Conservation (phyloP, 352 stramenopile genomes). For the Pythium folliculosum region DNA sequence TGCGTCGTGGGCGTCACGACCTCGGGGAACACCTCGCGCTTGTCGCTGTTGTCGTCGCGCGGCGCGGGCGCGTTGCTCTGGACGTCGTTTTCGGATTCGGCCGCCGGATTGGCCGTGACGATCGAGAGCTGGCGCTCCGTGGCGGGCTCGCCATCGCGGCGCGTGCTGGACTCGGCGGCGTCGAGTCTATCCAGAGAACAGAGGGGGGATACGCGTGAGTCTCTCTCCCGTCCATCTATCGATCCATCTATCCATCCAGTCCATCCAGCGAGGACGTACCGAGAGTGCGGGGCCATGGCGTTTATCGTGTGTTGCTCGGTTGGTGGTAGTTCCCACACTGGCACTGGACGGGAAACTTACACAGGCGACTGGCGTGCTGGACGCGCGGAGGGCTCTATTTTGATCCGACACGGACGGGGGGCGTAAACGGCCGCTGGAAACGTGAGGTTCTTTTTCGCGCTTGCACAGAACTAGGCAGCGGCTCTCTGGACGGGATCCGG, state of each 20-base stretch:
- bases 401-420: too few species aligned
- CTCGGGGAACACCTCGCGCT: slow-evolving; percentile 12
- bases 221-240: not conserved
- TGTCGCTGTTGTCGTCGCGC: not conserved
- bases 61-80: not conserved
- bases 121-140: slow-evolving; percentile 6
- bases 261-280: not conserved
- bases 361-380: too few species aligned
- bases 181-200: not conserved
- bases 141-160: not conserved
- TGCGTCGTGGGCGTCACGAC: slow-evolving; percentile 28
- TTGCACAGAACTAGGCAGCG: too few species aligned
- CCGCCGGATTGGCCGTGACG: slow-evolving; percentile 6
- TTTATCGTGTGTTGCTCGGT: not conserved
- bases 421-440: too few species aligned
- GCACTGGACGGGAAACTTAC: too few species aligned
- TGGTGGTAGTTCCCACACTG: too few species aligned
- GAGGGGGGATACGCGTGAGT: not conserved
- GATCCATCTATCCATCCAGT: not conserved
- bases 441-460: too few species aligned
- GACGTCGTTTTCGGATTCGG: not conserved
- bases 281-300: slow-evolving; percentile 1
- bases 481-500: too few species aligned
- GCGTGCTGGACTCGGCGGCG: not conserved
- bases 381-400: too few species aligned